A percentile compares a stretch with the other conserved stretches of the same genome.
Evolutionary conservation across 306 rosid genomes (phyloP).

Genomic region (Malus domestica): DNA sequence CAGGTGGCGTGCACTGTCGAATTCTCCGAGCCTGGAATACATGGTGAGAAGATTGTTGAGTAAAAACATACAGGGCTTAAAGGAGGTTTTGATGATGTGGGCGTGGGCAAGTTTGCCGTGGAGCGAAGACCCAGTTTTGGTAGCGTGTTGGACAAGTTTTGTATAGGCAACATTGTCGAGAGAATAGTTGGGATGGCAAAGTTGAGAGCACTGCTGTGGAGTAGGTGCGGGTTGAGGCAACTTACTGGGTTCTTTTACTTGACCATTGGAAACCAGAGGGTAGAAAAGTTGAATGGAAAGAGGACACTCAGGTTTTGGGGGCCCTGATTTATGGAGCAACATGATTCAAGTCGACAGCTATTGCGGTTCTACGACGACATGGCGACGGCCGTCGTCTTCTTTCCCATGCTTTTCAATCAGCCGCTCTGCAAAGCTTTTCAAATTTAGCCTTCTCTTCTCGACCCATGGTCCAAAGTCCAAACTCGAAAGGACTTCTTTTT

Average conservation of each 20-base stretch:
- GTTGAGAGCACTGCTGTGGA: background rate
- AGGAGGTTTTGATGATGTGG: constrained; percentile 25
- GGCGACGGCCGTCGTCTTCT: too few species aligned
- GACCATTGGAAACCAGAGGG: background rate
- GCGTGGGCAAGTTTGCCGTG: constrained; percentile 36
- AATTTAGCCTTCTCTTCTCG: too few species aligned
- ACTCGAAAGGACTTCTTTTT: too few species aligned
- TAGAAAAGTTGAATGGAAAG: background rate
- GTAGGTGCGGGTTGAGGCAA: background rate
- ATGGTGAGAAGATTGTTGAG: constrained; percentile 32
- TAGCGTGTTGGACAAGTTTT: constrained; percentile 25
- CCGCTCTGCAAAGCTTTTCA: too few species aligned
- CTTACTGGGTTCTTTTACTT: constrained; percentile 3
- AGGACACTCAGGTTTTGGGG: background rate
- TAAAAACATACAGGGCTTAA: constrained; percentile 28
- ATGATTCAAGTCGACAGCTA: too few species aligned
- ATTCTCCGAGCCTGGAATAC: constrained; percentile 24
- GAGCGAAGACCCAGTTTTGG: constrained; percentile 14
- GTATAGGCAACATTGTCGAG: constrained; percentile 25
- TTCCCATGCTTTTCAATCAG: too few species aligned
- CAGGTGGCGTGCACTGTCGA: constrained; percentile 15
- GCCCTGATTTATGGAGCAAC: too few species aligned
- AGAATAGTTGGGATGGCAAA: background rate
- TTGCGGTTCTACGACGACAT: too few species aligned
- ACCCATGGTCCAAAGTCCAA: too few species aligned